Evolutionary conservation across 2,329 filamentous ascomycete genomes (phyloP).

Genomic region (Rhynchosporium agropyri): DNA sequence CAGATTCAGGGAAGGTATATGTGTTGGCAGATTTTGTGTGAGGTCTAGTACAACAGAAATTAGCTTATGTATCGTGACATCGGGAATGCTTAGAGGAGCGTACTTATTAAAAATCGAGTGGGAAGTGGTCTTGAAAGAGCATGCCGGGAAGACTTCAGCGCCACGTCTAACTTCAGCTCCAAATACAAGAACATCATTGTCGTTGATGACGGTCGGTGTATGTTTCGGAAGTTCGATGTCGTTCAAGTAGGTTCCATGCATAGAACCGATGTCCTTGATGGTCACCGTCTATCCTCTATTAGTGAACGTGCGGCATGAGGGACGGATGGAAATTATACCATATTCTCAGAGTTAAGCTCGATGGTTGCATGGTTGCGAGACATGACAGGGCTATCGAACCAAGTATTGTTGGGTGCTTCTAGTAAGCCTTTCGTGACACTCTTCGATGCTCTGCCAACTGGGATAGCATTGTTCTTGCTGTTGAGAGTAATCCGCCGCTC

Average conservation of each 20-base stretch:
- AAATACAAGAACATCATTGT: conserved; percentile 49
- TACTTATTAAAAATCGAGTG: conserved; percentile 37
- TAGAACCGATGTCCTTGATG: conserved; percentile 58
- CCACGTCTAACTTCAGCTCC: conserved; percentile 54
- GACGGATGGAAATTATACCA: conserved; percentile 45
- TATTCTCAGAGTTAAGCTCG: conserved; percentile 47
- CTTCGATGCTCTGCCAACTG: conserved; percentile 52
- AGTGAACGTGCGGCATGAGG: conserved; percentile 21
- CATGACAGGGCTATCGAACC: conserved; percentile 73
- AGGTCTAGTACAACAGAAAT: conserved; percentile 22
- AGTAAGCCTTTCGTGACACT: conserved; percentile 48
- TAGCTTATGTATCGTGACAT: conserved; percentile 11
- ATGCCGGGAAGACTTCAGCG: conserved; percentile 44
- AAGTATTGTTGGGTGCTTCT: conserved; percentile 58
- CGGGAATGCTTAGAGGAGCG: conserved; percentile 23
- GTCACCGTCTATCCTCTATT: conserved; percentile 45
- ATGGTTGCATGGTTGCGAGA: conserved; percentile 68
- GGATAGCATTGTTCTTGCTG: conserved; percentile 23
- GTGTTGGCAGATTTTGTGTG: conserved; percentile 28
- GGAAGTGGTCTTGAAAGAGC: conserved; percentile 37
- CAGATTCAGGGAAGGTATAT: conserved; percentile 38
- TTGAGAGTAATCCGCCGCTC: conserved; percentile 35
- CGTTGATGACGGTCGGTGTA: conserved; percentile 38
- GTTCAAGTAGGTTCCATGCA: conserved; percentile 64
- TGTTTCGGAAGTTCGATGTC: conserved; percentile 45